Evolutionary conservation across 83 land plant species (phyloP), one percentile per base, ranked within the genome.

Genomic region (Thuja plicata): DNA sequence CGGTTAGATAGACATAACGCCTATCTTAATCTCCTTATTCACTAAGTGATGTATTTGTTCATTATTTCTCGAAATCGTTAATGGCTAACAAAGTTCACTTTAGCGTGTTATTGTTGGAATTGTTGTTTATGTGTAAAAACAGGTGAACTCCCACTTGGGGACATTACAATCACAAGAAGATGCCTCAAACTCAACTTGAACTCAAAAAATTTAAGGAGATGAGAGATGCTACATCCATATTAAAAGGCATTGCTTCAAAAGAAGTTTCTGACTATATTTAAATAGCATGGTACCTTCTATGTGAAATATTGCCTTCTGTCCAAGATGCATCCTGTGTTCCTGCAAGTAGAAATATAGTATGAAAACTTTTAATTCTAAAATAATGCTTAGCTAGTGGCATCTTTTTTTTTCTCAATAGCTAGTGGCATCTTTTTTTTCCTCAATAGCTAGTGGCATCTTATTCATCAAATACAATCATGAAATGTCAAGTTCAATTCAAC

Each of bases 301-400:
- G 90, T 98, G 99, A 90, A 97, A 98, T 80, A 98, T 97, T 34
- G 99, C 99, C 86, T 98, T 97, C 85, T 96, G 96, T 38, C 99
- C 99, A 90, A 94, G 96, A 50, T 94, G 97, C 99, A 98, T 97
- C 87, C 95, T 93, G 77, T 98, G 99, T 87, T 98, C 99, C 99
- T 98, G 97, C 45, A 74, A 73, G 48, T 37, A 89, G 15, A 91
- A 40, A 62, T 30, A 41, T 21, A 80, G 16, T 55, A 71, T 80
- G 16, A 45, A 86, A 84, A 66, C 70, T 52, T 83, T 12, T 41
- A 84, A 21, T 83, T 8, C 13, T 83, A 89, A 52, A 86, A 86
- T 54, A 88, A 84, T 24, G 52, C 48, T 82, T 8, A 41, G 84
- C 83, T 27, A 88, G 15, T 27, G 35, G n/a, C 43, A 82, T 74